Evolutionary conservation across 2,329 filamentous ascomycete species (phyloP).

Genomic region (Dothideomycetes sp.): DNA sequence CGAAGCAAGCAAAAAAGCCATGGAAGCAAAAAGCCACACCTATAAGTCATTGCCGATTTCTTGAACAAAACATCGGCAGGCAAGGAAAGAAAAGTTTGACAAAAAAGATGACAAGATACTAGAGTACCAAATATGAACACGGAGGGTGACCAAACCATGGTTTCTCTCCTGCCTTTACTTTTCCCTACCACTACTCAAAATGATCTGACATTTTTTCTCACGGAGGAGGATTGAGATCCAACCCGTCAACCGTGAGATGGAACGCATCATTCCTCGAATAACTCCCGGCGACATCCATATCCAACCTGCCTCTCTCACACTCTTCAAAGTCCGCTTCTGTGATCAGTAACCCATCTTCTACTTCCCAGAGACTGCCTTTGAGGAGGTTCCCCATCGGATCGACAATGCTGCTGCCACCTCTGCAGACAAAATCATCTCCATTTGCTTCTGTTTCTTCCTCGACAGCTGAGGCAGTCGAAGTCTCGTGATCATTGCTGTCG

Average conservation of each 20-base stretch:
- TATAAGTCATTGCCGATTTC: no score
- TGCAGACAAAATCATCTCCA: slow-evolving; percentile 49
- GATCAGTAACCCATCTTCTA: slow-evolving; percentile 57
- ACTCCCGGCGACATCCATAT: slow-evolving; percentile 75
- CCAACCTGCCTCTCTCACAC: slow-evolving; percentile 69
- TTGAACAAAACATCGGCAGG: no score
- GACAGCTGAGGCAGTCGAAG: slow-evolving; percentile 9
- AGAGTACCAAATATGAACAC: no score
- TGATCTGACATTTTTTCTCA: no score
- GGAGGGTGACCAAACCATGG: no score
- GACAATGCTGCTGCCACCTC: slow-evolving; percentile 76
- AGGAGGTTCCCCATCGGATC: slow-evolving; percentile 72
- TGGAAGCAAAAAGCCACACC: no score
- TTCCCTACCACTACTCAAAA: no score
- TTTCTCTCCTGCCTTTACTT: no score
- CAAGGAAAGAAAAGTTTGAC: no score
- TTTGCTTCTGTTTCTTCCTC: not conserved
- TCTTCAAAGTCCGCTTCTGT: slow-evolving; percentile 80
- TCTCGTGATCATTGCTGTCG: slow-evolving; percentile 15
- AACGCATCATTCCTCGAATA: slow-evolving; percentile 69
- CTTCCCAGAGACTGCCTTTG: slow-evolving; percentile 73
- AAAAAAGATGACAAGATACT: no score
- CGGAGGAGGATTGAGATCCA: slow-evolving; percentile 54
- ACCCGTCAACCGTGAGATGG: slow-evolving; percentile 48
- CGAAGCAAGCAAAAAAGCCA: no score